Evolutionary conservation across 331 rosid species (phyloP).

Genomic region (Arachis monticola): DNA sequence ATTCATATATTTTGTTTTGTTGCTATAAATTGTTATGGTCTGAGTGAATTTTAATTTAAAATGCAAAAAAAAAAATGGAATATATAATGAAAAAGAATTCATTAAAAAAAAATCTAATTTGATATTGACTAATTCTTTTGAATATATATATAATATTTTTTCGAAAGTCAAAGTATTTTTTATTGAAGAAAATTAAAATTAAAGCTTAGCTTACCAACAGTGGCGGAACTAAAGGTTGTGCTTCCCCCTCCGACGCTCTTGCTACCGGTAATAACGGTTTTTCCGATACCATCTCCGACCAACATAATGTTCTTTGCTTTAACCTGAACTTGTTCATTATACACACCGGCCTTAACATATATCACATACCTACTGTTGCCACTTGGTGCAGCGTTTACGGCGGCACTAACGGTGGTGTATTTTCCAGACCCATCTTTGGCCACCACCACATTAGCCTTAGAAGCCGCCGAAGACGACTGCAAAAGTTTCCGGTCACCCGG

Average conservation of each 20-base stretch:
- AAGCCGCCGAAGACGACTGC: conserved; percentile 59
- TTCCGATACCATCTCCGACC: conserved; percentile 87
- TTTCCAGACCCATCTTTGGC: conserved; percentile 79
- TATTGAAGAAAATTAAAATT: background rate
- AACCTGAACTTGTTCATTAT: conserved; percentile 70
- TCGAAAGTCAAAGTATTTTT: background rate
- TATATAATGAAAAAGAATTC: too few relatives aligned
- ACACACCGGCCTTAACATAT: conserved; percentile 70
- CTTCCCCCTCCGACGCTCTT: conserved; percentile 63
- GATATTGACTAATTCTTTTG: too few relatives aligned
- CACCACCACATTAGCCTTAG: conserved; percentile 64
- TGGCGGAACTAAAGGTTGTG: conserved; percentile 84
- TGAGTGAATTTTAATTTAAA: too few relatives aligned
- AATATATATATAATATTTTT: too few relatives aligned
- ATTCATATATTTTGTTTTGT: background rate
- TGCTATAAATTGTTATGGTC: background rate
- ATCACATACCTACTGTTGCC: conserved; percentile 74
- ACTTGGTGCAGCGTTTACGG: conserved; percentile 54
- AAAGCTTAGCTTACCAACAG: conserved; percentile 66
- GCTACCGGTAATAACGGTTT: conserved; percentile 53
- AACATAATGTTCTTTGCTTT: conserved; percentile 59
- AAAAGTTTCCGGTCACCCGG: conserved; percentile 71
- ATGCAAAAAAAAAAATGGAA: too few relatives aligned
- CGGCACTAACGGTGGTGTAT: conserved; percentile 57
- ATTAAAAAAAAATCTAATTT: too few relatives aligned